A percentile compares a stretch with the other conserved stretches of the same genome.
These are phyloP conservation scores for Pontederia paniculata DNA, from an alignment of 176 grass and related monocot genomes.

Conservation along the genomic window DNA sequence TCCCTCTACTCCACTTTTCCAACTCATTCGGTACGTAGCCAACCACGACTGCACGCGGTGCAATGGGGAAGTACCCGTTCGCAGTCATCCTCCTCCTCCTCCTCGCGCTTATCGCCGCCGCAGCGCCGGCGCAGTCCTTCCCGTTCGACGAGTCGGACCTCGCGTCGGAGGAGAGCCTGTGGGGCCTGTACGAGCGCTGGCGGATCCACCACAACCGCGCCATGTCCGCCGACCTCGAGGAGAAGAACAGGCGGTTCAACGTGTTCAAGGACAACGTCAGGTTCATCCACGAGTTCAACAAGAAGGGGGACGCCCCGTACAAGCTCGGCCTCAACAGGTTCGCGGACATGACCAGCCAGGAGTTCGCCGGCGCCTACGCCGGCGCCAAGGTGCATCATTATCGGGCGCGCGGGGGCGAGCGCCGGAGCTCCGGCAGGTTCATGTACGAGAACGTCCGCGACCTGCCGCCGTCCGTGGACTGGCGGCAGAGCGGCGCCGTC, in stretches of 20 bases:
- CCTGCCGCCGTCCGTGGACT: constrained; percentile 41
- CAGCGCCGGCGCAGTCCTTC: constrained; percentile 20
- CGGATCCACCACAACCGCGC: constrained; percentile 45
- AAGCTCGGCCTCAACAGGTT: constrained; percentile 79
- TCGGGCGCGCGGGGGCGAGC: constrained; percentile 27
- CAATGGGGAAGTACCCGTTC: no score
- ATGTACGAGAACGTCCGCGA: constrained; percentile 20
- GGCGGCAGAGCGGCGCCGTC: constrained; percentile 50
- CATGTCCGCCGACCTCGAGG: constrained; percentile 39
- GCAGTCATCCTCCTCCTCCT: constrained; percentile 7
- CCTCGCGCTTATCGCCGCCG: not conserved
- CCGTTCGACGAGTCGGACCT: constrained; percentile 47
- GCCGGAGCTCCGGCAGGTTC: constrained; percentile 5
- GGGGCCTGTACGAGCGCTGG: constrained; percentile 67
- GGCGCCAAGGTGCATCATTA: constrained; percentile 44
- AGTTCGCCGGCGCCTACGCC: constrained; percentile 49
- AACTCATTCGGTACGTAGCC: no score
- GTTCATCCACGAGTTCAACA: constrained; percentile 70
- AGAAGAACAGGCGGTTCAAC: constrained; percentile 58
- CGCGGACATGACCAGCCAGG: constrained; percentile 66
- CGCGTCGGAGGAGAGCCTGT: constrained; percentile 52
- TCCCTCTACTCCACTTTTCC: no score
- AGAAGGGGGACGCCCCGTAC: constrained; percentile 47
- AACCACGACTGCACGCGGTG: no score
- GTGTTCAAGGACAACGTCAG: constrained; percentile 59